These are phyloP conservation scores for Parachaetomium inaequale DNA, from an alignment of 495 filamentous ascomycete species.

Conservation along the genomic window DNA sequence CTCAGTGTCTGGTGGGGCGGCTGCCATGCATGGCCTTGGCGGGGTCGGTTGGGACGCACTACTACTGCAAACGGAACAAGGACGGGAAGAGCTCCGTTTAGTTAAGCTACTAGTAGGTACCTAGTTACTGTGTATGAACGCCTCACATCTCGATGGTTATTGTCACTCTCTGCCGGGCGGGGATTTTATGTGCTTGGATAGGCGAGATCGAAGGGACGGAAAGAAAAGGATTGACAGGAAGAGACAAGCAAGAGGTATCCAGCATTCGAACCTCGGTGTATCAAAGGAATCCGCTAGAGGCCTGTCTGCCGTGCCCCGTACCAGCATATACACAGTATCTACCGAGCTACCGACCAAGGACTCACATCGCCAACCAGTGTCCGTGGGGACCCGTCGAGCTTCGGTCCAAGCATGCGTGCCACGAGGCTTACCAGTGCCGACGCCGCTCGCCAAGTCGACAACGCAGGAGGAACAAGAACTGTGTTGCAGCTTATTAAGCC, in stretches of 20 bases:
- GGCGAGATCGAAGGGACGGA: too few species aligned
- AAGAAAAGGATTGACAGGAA: too few species aligned
- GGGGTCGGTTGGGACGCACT: not conserved
- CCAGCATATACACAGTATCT: too few species aligned
- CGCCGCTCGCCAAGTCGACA: not conserved
- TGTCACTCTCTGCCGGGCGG: too few species aligned
- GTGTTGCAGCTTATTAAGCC: not conserved
- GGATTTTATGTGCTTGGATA: too few species aligned
- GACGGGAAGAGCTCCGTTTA: not conserved
- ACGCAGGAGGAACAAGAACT: not conserved
- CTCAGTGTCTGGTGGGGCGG: not conserved
- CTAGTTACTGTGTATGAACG: not conserved
- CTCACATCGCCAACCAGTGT: too few species aligned
- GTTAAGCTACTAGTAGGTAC: not conserved
- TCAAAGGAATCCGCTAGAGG: too few species aligned
- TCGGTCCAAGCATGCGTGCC: not conserved
- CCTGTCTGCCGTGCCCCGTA: too few species aligned
- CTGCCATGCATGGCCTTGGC: not conserved
- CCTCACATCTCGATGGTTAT: not conserved
- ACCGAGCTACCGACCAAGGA: too few species aligned
- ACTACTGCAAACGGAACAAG: not conserved
- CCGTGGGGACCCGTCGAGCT: too few species aligned
- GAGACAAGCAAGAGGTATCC: too few species aligned
- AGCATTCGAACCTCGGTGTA: too few species aligned
- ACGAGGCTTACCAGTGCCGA: not conserved